Evolutionary conservation across 495 filamentous ascomycete species (phyloP).

Genomic region (Penicillium egyptiacum): DNA sequence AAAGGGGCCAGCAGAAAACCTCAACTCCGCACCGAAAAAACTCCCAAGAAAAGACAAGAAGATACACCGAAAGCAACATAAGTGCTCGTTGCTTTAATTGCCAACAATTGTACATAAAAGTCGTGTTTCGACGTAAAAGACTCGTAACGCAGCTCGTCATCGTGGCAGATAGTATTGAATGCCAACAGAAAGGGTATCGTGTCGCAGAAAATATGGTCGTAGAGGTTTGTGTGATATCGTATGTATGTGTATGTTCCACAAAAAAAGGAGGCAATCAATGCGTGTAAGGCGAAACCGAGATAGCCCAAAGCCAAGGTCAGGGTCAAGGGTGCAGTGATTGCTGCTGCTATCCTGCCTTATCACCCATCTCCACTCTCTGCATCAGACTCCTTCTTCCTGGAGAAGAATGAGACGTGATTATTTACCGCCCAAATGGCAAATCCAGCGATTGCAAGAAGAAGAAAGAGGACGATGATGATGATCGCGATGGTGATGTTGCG

Average conservation of each 20-base stretch:
- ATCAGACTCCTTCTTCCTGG: conserved; percentile 34
- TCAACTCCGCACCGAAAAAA: not conserved
- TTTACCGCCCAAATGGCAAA: conserved; percentile 64
- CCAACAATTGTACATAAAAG: conserved; percentile 10
- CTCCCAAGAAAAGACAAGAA: not conserved
- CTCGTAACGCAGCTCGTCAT: conserved; percentile 11
- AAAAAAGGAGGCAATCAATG: not conserved
- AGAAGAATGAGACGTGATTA: conserved; percentile 45
- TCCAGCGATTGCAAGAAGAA: conserved; percentile 66
- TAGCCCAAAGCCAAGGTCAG: not conserved
- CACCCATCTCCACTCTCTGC: conserved; percentile 45
- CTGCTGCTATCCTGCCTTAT: conserved; percentile 4
- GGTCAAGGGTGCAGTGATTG: not conserved
- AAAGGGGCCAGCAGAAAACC: not conserved
- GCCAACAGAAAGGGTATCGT: conserved; percentile 17
- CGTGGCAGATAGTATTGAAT: not conserved
- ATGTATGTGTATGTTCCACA: not conserved
- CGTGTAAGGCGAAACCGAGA: not conserved
- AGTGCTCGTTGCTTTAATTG: not conserved
- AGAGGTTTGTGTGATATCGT: not conserved
- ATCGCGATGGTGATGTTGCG: conserved; percentile 78
- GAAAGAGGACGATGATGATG: conserved; percentile 78
- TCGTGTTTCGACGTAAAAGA: conserved; percentile 1
- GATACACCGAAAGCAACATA: conserved; percentile 4
- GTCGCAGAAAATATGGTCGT: conserved; percentile 10